Base-by-base conservation (phyloP, 2,329 filamentous ascomycete genomes). In the Byssoonygena ceratinophila region DNA sequence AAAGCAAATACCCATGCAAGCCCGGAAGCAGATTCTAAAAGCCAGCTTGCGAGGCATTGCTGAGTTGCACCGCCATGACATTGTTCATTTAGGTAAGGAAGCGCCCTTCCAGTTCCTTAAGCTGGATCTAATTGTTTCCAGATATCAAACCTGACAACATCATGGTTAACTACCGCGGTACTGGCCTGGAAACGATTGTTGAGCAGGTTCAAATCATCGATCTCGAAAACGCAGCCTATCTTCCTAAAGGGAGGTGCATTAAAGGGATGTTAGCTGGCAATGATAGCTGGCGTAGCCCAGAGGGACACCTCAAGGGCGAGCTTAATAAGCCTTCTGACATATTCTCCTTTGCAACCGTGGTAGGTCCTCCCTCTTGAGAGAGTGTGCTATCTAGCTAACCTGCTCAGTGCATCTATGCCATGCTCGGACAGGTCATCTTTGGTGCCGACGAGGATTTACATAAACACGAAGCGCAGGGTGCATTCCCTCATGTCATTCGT, bases 341-440 rank as follows among this genome's bases (percentile, higher is more conserved):
- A 1, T 68, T 63, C 55, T 66, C 66, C 14, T 67, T 68, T 50
- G 63, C 52, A 9, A 46, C 62, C 18, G 58, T 67, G 20, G 64
- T 63, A 58, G 48, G 57, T 58, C 34, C 12, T 18, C 31, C 12
- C 14, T 20, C 45, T 44, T 52, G 36, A 32, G 43, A 48, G 11
- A 36, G 18, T 39, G 29, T 27, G 18, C 32, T 44, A 41, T 44
- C 46, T 37, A 23, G 48, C 44, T 54, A 56, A 58, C 45, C 25
- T 44, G 12, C 34, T 52, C 47, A 72, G 69, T 74, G 70, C 59
- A 72, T 76, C 45, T 75, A 74, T 57, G 69, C 72, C 36, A 61
- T 74, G 48, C 63, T 69, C 1, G 66, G 68, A 57, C 61, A 64
- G 49, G 68, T 73, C 32, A 68, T 74, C 55, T 71, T 74, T 55